phyloP scores from a whole-genome alignment of 768 basidiomycete species.

The Suillus lakei region DNA sequence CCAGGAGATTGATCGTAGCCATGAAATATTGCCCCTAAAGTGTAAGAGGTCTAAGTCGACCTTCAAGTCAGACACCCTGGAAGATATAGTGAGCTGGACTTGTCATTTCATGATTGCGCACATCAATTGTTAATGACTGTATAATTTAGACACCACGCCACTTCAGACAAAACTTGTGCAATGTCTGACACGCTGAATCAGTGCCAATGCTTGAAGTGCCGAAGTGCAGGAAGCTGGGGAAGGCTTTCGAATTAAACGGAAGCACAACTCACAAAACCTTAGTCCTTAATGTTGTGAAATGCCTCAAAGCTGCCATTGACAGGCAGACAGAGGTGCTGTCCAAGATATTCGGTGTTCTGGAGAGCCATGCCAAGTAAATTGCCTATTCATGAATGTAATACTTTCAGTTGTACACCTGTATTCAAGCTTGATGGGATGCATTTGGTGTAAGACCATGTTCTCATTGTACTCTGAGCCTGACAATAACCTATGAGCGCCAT shows the following conservation, averaged over 20 bases:
- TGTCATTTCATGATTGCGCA: not conserved
- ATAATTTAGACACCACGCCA: not conserved
- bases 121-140: not conserved
- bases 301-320: not conserved
- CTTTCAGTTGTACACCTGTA: not conserved
- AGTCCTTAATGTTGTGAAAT: not conserved
- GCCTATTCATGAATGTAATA: no score
- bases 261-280: not conserved
- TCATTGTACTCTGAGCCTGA: no score
- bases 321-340: not conserved
- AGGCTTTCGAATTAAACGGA: not conserved
- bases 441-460: not conserved
- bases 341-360: not conserved
- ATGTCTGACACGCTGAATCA: not conserved
- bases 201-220: not conserved
- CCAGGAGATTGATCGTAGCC: not conserved
- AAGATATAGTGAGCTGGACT: not conserved
- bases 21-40: not conserved
- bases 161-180: not conserved
- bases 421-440: not conserved
- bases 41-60: not conserved
- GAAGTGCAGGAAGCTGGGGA: not conserved
- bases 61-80: not conserved
- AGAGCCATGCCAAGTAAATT: not conserved
- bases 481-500: no score